These are phyloP conservation scores for Monilinia fructicola DNA, from an alignment of 2,329 filamentous ascomycete species.

Conservation along the genomic window DNA sequence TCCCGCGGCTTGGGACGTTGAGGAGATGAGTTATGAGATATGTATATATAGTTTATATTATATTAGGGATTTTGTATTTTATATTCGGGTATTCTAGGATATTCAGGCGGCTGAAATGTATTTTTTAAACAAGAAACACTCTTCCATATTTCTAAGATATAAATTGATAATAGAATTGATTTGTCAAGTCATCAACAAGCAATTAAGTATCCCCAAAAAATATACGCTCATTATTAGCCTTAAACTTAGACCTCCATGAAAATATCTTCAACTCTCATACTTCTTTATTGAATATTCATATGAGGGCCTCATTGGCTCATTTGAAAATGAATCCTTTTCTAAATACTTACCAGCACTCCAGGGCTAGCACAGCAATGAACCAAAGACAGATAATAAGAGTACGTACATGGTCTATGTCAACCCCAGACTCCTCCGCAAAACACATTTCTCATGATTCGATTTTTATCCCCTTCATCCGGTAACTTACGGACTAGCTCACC, in stretches of 20 bases:
- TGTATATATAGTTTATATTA: background rate
- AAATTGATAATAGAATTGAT: too few relatives aligned
- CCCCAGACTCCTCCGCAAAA: background rate
- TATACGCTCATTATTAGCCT: background rate
- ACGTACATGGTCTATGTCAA: background rate
- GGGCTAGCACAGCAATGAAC: background rate
- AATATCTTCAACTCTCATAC: too few relatives aligned
- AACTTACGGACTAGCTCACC: background rate
- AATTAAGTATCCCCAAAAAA: background rate
- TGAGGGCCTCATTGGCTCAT: too few relatives aligned
- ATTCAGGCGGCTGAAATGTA: background rate
- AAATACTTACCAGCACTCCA: background rate
- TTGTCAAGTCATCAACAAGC: background rate
- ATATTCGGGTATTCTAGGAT: background rate
- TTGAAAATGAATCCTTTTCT: too few relatives aligned
- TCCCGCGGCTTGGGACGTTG: background rate
- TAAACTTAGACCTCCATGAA: background rate
- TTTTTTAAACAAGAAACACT: background rate
- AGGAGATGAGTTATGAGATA: background rate
- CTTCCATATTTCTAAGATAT: background rate
- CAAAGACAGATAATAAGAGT: background rate
- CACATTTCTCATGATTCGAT: background rate
- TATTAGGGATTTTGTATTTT: background rate
- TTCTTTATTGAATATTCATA: too few relatives aligned
- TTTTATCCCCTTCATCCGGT: background rate